Base-by-base conservation (phyloP, 257 asterid species). In the Apocynum venetum region DNA sequence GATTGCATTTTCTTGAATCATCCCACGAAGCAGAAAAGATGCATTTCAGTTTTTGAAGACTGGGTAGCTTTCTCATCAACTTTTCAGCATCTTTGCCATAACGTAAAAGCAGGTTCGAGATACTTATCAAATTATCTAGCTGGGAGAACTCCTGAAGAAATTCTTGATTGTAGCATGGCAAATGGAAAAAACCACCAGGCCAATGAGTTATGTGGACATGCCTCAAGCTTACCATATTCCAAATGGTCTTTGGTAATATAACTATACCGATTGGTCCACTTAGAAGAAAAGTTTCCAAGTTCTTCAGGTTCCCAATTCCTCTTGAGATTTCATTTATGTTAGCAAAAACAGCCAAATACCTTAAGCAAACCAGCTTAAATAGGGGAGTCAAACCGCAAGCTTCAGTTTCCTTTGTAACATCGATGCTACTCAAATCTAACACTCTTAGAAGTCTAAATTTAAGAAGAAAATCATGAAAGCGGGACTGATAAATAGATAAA, bases 251-350 rank as follows among this genome's bases (percentile, higher is more conserved):
- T 11, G 69, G 77, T 15, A 74, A 57, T 12, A 12, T 3, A 41
- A 74, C 38, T 40, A 20, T 11, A 2, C 20, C 7, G 1, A 35
- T 3, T 8, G 5, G 1, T 41, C 17, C 17, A 5, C 17, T 48
- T 15, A 76, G 17, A 76, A 76, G n/a, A 48, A 76, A 31, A 6
- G 73, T 76, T 48, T 76, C 79, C 31, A 76, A 47, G n/a, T 76
- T 38, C 47, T 43, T 12, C 20, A 75, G 59, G 14, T 47, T 75
- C 2, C 72, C 59, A 35, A 65, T 52, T 36, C 25, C 38, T 40
- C 36, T 3, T 31, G 79, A 73, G 35, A 76, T 51, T 19, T 11
- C 12, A 3, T 11, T 36, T 3, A 17, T 46, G 36, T 36, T 10
- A 2, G 40, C 72, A 12, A 4, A 8, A 31, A 64, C 9, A 0